Base-by-base conservation (phyloP, 2,329 filamentous ascomycete genomes). In the Neonectria sp. region DNA sequence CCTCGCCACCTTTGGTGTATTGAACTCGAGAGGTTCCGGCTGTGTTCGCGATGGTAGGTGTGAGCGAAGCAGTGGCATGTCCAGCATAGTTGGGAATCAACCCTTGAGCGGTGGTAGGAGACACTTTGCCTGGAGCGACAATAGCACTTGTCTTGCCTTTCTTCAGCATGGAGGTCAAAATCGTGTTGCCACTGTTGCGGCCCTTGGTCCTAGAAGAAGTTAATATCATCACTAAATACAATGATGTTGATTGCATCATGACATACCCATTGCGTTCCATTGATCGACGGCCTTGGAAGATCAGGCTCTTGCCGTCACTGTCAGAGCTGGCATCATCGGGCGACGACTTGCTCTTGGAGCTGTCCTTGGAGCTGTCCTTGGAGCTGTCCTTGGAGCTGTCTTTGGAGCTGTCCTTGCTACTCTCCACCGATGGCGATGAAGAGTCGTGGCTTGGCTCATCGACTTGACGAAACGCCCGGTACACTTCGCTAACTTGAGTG, bases 101-200 rank as follows among this genome's bases (percentile, higher is more conserved):
- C n/a, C 86, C 87, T 31, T 84, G 86, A 8, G 84, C 87, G 13
- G 86, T 89, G 51, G 84, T 85, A 4, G 87, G 85, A 3, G 86
- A 87, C 55, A 89, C 78, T 11, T 86, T 80, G 56, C 86, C 81
- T 12, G 85, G 84, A 51, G 85, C 79, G 8, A 77, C 83, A 51
- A 79, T 79, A 52, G 80, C 84, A 65, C 84, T 87, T 13, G 86
- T 79, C 40, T 85, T 82, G n/a, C 84, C 84, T 71, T 85, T 87
- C 76, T 85, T 87, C 71, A 87, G 74, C 79, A 88, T 82, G 17
- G 78, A 82, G 68, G 85, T 83, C 86, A 84, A 85, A 35, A 88
- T 81, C 29, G 85, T 82, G 56, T 82, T 81, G 9, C 58, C 46
- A 13, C 56, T 79, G 74, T 29, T 80, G 79, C 58, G 58, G 5